These are phyloP conservation scores for Russula vinacea DNA, from an alignment of 768 basidiomycete genomes.

Conservation along the genomic window DNA sequence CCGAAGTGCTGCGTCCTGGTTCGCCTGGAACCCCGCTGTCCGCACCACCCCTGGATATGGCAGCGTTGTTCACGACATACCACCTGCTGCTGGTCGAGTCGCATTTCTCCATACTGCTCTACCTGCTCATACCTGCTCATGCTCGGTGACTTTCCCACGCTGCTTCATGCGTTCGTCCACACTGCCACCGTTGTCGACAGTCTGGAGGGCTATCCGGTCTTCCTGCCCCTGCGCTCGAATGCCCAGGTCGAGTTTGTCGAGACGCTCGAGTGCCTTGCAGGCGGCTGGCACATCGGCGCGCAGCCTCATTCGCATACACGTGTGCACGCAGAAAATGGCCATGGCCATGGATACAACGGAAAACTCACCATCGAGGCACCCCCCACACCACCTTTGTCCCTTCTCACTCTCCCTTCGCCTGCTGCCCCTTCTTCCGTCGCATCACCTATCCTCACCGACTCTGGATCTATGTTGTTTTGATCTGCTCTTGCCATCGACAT, in stretches of 20 bases:
- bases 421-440: constrained; percentile 25
- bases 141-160: constrained; percentile 67
- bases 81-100: constrained; percentile 87
- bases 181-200: constrained; percentile 71
- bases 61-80: constrained; percentile 84
- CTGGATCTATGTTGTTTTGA: constrained; percentile 16
- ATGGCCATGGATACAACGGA: constrained; percentile 17
- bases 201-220: constrained; percentile 89
- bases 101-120: constrained; percentile 75
- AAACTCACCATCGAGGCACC: constrained; percentile 39
- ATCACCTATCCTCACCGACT: neutral
- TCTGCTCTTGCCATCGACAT: constrained; percentile 32
- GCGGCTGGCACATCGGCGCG: constrained; percentile 38
- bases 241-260: constrained; percentile 91
- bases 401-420: constrained; percentile 28
- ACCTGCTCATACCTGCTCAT: constrained; percentile 70
- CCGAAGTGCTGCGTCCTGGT: constrained; percentile 68
- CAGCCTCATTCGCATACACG: constrained; percentile 52
- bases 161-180: constrained; percentile 63
- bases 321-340: constrained; percentile 29
- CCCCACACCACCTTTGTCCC: constrained; percentile 33
- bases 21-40: constrained; percentile 41
- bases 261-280: constrained; percentile 73
- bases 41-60: constrained; percentile 41
- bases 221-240: constrained; percentile 83